phyloP scores from a whole-genome alignment of 805 yeast species.

The Barnettozyma californica region DNA sequence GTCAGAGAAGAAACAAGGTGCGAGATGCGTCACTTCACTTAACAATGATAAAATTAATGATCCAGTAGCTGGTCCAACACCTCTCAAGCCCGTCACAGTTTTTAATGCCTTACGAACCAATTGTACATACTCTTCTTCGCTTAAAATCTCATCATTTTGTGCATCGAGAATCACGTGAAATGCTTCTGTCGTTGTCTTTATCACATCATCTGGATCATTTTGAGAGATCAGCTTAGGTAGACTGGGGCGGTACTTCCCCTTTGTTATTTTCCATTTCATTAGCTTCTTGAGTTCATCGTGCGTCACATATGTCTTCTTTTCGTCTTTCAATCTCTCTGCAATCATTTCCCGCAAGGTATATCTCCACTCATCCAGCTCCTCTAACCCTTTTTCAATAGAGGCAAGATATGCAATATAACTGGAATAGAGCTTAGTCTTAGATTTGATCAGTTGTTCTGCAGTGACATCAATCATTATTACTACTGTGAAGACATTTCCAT shows the following conservation, averaged over 20 bases:
- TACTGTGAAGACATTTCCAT: too few species aligned
- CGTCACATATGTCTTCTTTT: conserved; percentile 7
- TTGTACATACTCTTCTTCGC: conserved; percentile 10
- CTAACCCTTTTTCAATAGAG: conserved; percentile 3
- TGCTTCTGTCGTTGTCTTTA: conserved; percentile 8
- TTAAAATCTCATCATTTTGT: not conserved
- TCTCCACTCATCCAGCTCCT: conserved; percentile 22
- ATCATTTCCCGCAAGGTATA: conserved; percentile 9
- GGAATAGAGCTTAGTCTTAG: conserved; percentile 8
- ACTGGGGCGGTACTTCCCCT: conserved; percentile 25
- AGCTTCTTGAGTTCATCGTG: conserved; percentile 19
- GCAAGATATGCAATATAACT: conserved; percentile 7
- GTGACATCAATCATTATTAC: not conserved
- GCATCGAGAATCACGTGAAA: conserved; percentile 10
- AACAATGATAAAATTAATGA: conserved; percentile 21
- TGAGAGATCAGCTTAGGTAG: conserved; percentile 19
- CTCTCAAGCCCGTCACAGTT: conserved; percentile 13
- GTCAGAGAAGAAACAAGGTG: conserved; percentile 26
- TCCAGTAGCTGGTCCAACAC: conserved; percentile 27
- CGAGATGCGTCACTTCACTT: conserved; percentile 8
- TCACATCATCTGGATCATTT: conserved; percentile 15
- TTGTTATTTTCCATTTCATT: conserved; percentile 25
- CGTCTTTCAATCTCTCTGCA: conserved; percentile 3
- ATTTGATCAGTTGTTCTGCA: conserved; percentile 1
- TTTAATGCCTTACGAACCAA: conserved; percentile 10